Percentiles rank a stretch among this genome's conserved stretches.
phyloP scores from a whole-genome alignment of 2,329 filamentous ascomycete genomes.

The Verticillium isaacii region DNA sequence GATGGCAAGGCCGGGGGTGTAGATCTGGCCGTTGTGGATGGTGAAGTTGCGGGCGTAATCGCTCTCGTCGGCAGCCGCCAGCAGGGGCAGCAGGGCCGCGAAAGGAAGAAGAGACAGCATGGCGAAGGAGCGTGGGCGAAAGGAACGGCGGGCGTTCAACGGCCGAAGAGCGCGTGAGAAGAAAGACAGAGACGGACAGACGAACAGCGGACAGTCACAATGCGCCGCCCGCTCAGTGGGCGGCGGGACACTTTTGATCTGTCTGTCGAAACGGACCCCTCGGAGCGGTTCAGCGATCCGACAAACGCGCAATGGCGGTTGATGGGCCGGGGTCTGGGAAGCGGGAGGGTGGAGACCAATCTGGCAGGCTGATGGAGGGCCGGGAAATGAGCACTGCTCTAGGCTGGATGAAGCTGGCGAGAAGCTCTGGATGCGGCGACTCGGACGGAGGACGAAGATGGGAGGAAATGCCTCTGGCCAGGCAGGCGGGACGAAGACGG shows the following conservation, averaged over 20 bases:
- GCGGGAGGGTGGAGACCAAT: background rate
- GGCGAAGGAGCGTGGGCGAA: conserved; percentile 2
- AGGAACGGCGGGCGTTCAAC: background rate
- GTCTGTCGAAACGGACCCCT: background rate
- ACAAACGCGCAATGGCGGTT: background rate
- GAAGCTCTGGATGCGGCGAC: background rate
- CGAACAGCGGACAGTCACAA: background rate
- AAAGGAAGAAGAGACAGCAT: conserved; percentile 8
- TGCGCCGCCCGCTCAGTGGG: background rate
- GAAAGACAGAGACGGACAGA: background rate
- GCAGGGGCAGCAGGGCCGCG: conserved; percentile 19
- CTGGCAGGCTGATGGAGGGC: background rate
- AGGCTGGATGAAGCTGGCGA: background rate
- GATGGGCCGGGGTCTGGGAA: background rate
- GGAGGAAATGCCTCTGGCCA: background rate
- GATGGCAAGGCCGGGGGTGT: conserved; percentile 63
- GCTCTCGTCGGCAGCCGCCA: conserved; percentile 17
- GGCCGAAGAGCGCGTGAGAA: background rate
- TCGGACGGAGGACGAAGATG: background rate
- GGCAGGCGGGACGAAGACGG: background rate
- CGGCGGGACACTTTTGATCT: background rate
- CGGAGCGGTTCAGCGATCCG: background rate
- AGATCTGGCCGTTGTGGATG: conserved; percentile 61
- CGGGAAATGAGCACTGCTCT: background rate
- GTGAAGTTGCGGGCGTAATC: conserved; percentile 42